Percentiles rank a stretch among this genome's conserved stretches.
These are phyloP conservation scores for Daphne laureola DNA, from an alignment of 441 rosid genomes.

Conservation along the genomic window DNA sequence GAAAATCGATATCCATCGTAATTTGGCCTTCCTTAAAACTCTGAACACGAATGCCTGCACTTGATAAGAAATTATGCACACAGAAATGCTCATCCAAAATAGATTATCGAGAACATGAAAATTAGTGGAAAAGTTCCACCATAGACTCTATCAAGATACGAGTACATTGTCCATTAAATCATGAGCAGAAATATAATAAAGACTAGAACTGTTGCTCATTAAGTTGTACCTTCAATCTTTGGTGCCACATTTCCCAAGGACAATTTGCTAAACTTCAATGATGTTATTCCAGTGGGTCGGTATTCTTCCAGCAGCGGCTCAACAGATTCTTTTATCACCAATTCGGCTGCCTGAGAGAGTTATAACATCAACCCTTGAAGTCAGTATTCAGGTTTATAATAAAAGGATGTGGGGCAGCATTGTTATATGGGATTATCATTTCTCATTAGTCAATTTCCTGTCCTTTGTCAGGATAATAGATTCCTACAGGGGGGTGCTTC, in stretches of 20 bases:
- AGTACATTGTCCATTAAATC: not conserved
- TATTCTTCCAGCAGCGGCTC: constrained; percentile 93
- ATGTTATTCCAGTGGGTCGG: constrained; percentile 85
- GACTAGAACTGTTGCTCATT: not conserved
- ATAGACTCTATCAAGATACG: not conserved
- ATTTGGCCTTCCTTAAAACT: constrained; percentile 89
- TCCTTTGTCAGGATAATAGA: not conserved
- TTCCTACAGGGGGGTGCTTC: not conserved
- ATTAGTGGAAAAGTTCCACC: not conserved
- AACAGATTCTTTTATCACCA: constrained; percentile 82
- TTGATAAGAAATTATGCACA: constrained; percentile 15
- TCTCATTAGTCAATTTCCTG: not conserved
- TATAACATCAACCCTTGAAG: not conserved
- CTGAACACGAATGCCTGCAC: constrained; percentile 90
- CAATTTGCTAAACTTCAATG: constrained; percentile 74
- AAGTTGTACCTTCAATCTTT: constrained; percentile 75
- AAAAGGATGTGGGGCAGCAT: not conserved
- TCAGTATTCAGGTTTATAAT: not conserved
- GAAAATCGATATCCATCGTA: constrained; percentile 90
- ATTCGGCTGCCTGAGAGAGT: constrained; percentile 66
- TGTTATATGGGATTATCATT: not conserved
- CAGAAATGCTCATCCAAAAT: constrained; percentile 3
- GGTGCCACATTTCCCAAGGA: constrained; percentile 90
- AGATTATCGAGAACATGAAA: not conserved
- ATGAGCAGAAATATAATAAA: not conserved